phyloP scores from a whole-genome alignment of 345 rosid species.

The Noccaea caerulescens region DNA sequence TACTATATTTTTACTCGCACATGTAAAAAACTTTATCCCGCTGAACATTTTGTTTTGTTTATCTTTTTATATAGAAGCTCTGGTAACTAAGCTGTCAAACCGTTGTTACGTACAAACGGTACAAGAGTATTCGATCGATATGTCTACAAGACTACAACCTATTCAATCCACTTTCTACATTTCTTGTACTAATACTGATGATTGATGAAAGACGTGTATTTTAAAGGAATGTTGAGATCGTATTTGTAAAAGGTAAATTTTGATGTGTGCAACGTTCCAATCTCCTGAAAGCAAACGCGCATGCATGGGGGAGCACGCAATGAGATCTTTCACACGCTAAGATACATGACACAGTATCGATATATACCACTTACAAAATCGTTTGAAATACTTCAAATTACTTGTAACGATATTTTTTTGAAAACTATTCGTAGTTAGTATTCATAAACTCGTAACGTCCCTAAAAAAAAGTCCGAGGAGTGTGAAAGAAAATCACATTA shows the following conservation, averaged over 20 bases:
- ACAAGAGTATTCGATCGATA: neutral
- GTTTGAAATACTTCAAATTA: neutral
- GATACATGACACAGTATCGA: neutral
- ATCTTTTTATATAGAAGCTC: too few relatives aligned
- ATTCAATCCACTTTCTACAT: neutral
- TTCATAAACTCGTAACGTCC: neutral
- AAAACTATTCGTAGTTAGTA: neutral
- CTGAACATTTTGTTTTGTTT: neutral
- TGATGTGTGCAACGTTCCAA: neutral
- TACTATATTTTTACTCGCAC: neutral
- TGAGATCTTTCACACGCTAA: conserved; percentile 1
- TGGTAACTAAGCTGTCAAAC: neutral
- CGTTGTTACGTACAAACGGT: neutral
- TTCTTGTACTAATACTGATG: neutral
- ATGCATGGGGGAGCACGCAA: neutral
- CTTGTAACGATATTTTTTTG: neutral
- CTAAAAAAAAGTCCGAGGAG: neutral
- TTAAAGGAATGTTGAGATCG: neutral
- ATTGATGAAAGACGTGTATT: neutral
- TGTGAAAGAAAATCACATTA: neutral
- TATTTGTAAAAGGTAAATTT: neutral
- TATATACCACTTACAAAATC: neutral
- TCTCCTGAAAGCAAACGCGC: neutral
- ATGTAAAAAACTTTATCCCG: neutral
- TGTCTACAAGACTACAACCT: neutral